Evolutionary conservation across 306 rosid species (phyloP), one percentile per base, ranked within the genome.

Genomic region (Adenanthera pavonina): DNA sequence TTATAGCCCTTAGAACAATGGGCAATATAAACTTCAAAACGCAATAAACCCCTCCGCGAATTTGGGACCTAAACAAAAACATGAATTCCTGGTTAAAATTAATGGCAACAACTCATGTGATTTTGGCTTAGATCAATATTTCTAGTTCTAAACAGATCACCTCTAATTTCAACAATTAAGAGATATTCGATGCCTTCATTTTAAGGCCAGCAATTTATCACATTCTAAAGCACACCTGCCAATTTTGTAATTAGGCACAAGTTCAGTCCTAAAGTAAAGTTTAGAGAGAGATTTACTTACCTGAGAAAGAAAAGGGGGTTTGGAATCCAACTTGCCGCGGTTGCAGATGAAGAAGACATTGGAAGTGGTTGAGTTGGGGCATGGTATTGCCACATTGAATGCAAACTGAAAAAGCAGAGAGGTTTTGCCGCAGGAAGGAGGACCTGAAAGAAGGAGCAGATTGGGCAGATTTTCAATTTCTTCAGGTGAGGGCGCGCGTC

Each of bases 271-370:
- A 13, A 7, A 13, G 38, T 11, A 34, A 10, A 30, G 3, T 10
- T 61, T 7, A 9, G 53, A 48, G 74, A 19, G 40, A 77, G 74
- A 20, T 43, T 33, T 36, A 15, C 76, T 17, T 84, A 86, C 97
- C 93, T 89, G 98, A 62, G 97, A 92, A 59, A 95, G 99, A 86
- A 84, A 90, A 36, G 97, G 99, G 64, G 97, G 97, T 65, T 93
- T 92, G 40, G 82, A 84, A 83, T 93, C 91, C 56, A 95, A 73
- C 51, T 35, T 77, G 33, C 68, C 90, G 15, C 86, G 90, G 82
- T 81, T 88, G 82, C 97, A 95, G 51, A 95, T 86, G 88, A 95
- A 92, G 56, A 92, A n/a, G 12, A 92, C 97, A 5, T 46, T 79
- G 10, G 84, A 74, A 69, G 83, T 78, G 69, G 78, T 10, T 25